Evolutionary conservation across 176 grass and related monocot genomes (phyloP).

Genomic region (Bromus sterilis): DNA sequence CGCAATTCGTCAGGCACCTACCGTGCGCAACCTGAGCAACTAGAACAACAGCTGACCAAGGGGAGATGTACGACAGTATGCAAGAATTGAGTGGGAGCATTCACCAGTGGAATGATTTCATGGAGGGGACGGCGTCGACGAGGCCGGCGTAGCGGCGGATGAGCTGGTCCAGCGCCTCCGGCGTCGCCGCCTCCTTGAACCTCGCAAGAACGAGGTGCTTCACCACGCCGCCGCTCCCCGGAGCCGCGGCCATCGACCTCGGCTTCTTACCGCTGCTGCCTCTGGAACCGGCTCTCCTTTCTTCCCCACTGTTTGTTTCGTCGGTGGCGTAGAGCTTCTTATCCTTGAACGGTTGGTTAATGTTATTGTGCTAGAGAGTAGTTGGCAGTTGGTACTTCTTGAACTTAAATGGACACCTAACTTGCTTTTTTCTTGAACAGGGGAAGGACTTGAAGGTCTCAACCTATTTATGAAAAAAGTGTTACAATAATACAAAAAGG

Average conservation of each 20-base stretch:
- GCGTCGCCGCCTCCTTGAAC: constrained; percentile 67
- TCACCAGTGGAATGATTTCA: constrained; percentile 87
- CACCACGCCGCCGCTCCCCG: constrained; percentile 13
- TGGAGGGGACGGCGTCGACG: constrained; percentile 51
- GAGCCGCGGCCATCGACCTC: neutral
- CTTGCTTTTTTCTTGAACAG: too few species aligned
- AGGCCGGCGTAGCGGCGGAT: constrained; percentile 72
- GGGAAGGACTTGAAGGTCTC: too few species aligned
- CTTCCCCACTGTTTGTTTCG: neutral
- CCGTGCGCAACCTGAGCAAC: neutral
- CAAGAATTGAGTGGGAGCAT: neutral
- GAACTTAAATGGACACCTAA: too few species aligned
- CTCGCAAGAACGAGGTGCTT: constrained; percentile 72
- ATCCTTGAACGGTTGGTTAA: too few species aligned
- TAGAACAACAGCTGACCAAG: neutral
- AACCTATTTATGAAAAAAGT: too few species aligned
- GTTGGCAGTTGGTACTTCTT: too few species aligned
- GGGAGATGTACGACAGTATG: neutral
- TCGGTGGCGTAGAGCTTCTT: too few species aligned
- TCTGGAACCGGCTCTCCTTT: neutral
- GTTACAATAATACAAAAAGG: too few species aligned
- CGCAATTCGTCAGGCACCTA: constrained; percentile 9
- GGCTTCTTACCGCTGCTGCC: neutral
- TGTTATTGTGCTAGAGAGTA: too few species aligned
- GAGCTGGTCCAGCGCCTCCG: constrained; percentile 43